These are phyloP conservation scores for Jacaranda copaia DNA, from an alignment of 257 asterid genomes.

Conservation along the genomic window DNA sequence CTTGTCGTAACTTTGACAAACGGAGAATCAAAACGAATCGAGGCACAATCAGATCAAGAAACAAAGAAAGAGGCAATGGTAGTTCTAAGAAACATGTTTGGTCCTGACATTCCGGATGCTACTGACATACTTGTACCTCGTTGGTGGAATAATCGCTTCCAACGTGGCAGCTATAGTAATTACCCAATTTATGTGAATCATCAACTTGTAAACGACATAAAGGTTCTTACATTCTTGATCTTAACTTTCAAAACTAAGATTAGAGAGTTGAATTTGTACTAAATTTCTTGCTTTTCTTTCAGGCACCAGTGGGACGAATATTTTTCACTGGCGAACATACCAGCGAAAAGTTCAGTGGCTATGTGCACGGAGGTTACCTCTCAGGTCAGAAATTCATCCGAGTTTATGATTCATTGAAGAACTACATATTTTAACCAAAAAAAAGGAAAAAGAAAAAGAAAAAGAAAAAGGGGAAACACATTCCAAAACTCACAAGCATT, in stretches of 20 bases:
- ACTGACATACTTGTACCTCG: conserved; percentile 83
- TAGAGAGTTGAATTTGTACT: neutral
- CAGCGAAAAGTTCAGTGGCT: conserved; percentile 83
- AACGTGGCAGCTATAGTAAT: conserved; percentile 90
- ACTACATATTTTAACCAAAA: neutral
- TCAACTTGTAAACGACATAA: conserved; percentile 64
- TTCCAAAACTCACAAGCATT: neutral
- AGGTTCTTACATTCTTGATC: conserved; percentile 53
- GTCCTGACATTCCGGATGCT: conserved; percentile 76
- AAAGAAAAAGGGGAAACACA: neutral
- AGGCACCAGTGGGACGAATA: conserved; percentile 90
- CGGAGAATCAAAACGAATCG: conserved; percentile 87
- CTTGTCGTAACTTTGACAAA: conserved; percentile 90
- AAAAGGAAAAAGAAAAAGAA: too few relatives aligned
- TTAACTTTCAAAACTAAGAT: neutral
- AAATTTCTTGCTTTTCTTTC: conserved; percentile 16
- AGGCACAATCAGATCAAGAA: conserved; percentile 80
- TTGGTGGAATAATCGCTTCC: conserved; percentile 96
- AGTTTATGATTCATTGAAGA: neutral
- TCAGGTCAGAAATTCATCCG: conserved; percentile 57
- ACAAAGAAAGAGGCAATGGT: conserved; percentile 91
- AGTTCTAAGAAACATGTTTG: conserved; percentile 86
- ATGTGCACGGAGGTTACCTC: conserved; percentile 93
- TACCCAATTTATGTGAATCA: conserved; percentile 73
- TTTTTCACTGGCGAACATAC: conserved; percentile 96